Conservation (phyloP, 352 stramenopile species). For the Saprolegnia parasitica region DNA sequence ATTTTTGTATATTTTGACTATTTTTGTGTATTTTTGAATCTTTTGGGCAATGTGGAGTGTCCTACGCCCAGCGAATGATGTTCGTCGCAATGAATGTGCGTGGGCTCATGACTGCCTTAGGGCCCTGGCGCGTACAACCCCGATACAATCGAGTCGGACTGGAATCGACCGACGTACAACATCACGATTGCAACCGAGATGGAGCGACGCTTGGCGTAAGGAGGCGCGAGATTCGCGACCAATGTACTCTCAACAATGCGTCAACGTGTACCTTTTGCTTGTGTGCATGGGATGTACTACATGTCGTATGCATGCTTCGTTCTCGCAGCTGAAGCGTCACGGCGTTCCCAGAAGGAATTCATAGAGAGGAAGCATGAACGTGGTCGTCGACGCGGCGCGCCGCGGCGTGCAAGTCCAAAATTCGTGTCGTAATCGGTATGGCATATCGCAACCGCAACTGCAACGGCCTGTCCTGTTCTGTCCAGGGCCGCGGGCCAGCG, state of each 20-base stretch:
- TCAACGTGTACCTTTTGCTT: too few species aligned
- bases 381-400: not conserved
- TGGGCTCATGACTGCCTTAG: slow-evolving; percentile 30
- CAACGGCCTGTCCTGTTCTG: not conserved
- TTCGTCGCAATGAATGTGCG: too few species aligned
- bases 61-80: too few species aligned
- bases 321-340: too few species aligned
- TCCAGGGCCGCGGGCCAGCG: not conserved
- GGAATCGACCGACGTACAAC: slow-evolving; percentile 85
- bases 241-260: too few species aligned
- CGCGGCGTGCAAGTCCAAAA: not conserved
- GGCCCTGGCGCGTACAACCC: slow-evolving; percentile 72
- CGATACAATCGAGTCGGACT: slow-evolving; percentile 61
- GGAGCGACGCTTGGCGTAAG: slow-evolving; percentile 35
- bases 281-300: too few species aligned
- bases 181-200: slow-evolving; percentile 83
- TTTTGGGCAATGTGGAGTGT: too few species aligned
- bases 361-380: too few species aligned
- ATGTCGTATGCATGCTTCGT: too few species aligned
- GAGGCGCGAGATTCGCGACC: too few species aligned
- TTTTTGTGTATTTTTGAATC: not conserved
- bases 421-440: not conserved
- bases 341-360: not conserved
- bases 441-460: not conserved
- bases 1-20: not conserved